Percentiles rank a stretch among this genome's conserved stretches.
phyloP scores from a whole-genome alignment of 352 stramenopile genomes.

The Pythium brassicae region DNA sequence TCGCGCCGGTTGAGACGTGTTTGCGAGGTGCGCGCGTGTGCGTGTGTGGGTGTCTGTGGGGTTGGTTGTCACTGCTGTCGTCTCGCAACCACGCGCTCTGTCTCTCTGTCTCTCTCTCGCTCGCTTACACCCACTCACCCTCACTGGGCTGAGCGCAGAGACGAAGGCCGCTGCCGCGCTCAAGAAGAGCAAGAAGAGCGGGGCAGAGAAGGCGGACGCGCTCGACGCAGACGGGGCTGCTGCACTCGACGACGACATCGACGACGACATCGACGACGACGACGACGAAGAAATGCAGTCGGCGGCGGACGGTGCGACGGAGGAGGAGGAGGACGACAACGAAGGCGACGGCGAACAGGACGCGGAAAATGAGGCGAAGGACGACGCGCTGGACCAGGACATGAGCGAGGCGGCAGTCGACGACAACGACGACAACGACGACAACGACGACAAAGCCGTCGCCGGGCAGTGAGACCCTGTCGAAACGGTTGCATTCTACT shows the following conservation, averaged over 20 bases:
- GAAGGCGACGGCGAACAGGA: constrained; percentile 2
- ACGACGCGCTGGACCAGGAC: neutral
- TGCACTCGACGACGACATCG: constrained; percentile 20
- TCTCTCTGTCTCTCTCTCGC: neutral
- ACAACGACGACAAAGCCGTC: neutral
- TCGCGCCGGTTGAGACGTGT: constrained; percentile 62
- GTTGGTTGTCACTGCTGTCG: neutral
- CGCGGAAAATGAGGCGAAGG: neutral
- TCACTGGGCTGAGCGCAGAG: constrained; percentile 38
- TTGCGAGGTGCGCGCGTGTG: constrained; percentile 41
- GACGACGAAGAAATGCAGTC: constrained; percentile 43
- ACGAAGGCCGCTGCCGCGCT: constrained; percentile 32
- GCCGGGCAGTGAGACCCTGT: no score
- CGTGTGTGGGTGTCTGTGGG: neutral
- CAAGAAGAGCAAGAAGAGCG: constrained; percentile 32
- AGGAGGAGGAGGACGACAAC: constrained; percentile 8
- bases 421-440: neutral
- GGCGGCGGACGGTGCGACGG: constrained; percentile 16
- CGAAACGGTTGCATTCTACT: neutral
- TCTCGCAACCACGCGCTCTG: neutral
- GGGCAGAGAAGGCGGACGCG: constrained; percentile 12
- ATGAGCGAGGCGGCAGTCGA: neutral
- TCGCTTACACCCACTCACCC: neutral
- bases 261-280: constrained; percentile 22
- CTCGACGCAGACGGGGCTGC: neutral